These are phyloP conservation scores for Brassica hybrid DNA, from an alignment of 441 rosid genomes.

Conservation along the genomic window DNA sequence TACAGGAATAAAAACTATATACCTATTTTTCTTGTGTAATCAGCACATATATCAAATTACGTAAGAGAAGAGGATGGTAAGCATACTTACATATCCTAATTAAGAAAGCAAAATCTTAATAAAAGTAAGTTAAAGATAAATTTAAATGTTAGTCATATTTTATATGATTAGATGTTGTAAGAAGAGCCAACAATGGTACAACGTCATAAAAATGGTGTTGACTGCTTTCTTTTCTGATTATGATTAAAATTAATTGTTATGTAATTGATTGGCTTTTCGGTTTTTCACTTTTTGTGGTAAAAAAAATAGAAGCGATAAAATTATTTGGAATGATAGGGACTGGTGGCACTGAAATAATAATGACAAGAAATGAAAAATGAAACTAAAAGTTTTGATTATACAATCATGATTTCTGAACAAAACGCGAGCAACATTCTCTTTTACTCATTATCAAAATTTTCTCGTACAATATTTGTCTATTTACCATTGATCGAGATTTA, in stretches of 20 bases:
- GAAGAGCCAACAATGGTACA: constrained; percentile 34
- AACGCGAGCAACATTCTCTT: constrained; percentile 12
- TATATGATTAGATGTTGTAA: constrained; percentile 34
- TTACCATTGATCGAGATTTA: constrained; percentile 32
- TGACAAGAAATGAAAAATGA: constrained; percentile 19
- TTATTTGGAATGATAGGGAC: constrained; percentile 16
- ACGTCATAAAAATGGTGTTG: constrained; percentile 26
- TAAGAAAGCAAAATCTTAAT: background rate
- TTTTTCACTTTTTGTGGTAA: constrained; percentile 10
- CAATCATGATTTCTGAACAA: constrained; percentile 31
- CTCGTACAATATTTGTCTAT: constrained; percentile 38
- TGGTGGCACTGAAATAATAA: constrained; percentile 30
- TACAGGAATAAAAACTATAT: constrained; percentile 1
- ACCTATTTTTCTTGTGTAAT: background rate
- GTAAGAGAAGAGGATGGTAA: background rate
- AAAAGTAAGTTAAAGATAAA: constrained; percentile 12
- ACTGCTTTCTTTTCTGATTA: constrained; percentile 15
- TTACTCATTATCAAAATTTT: constrained; percentile 32
- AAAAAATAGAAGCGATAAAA: constrained; percentile 13
- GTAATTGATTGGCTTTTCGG: constrained; percentile 12
- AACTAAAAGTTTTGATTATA: constrained; percentile 3
- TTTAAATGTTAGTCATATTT: constrained; percentile 23
- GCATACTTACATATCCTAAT: constrained; percentile 1
- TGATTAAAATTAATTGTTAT: constrained; percentile 5
- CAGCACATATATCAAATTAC: background rate